Conservation (phyloP, 495 filamentous ascomycete genomes). For the Pseudevernia furfuracea region DNA sequence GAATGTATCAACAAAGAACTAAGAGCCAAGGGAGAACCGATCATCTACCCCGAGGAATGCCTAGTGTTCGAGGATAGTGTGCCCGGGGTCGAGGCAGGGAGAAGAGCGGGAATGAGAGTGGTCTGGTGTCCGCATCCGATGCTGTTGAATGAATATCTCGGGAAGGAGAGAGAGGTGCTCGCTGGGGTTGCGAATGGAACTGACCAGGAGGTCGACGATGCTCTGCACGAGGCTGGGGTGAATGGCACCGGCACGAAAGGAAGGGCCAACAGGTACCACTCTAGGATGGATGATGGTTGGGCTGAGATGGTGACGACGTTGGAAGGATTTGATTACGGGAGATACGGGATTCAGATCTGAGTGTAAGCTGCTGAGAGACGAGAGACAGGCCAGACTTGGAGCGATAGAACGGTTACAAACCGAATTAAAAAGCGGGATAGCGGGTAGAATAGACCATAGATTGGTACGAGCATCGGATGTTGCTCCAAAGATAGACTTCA, state of each 20-base stretch:
- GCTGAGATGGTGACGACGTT: slow-evolving; percentile 53
- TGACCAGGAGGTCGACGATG: slow-evolving; percentile 44
- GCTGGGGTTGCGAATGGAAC: slow-evolving; percentile 70
- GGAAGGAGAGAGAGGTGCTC: slow-evolving; percentile 72
- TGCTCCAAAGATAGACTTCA: not conserved
- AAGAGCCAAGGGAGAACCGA: slow-evolving; percentile 47
- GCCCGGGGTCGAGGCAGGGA: slow-evolving; percentile 82
- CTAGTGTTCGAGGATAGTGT: slow-evolving; percentile 95
- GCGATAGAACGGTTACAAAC: not conserved
- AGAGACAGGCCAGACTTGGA: not conserved
- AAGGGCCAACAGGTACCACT: slow-evolving; percentile 16
- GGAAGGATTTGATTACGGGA: slow-evolving; percentile 64
- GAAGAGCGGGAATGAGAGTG: slow-evolving; percentile 90
- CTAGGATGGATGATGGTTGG: slow-evolving; percentile 63
- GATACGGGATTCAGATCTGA: slow-evolving; percentile 52
- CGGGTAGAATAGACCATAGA: not conserved
- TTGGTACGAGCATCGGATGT: not conserved
- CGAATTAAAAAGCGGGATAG: not conserved
- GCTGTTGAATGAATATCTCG: slow-evolving; percentile 64
- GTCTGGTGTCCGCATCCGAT: slow-evolving; percentile 86
- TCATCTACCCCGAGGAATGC: slow-evolving; percentile 77
- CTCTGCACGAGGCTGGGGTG: slow-evolving; percentile 37
- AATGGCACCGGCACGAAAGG: slow-evolving; percentile 42
- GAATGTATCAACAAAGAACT: slow-evolving; percentile 72
- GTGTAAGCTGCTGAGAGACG: not conserved